Percentiles rank a stretch among this genome's conserved stretches.
Evolutionary conservation across 2,329 filamentous ascomycete genomes (phyloP).

Genomic region (Penicillium sp.): DNA sequence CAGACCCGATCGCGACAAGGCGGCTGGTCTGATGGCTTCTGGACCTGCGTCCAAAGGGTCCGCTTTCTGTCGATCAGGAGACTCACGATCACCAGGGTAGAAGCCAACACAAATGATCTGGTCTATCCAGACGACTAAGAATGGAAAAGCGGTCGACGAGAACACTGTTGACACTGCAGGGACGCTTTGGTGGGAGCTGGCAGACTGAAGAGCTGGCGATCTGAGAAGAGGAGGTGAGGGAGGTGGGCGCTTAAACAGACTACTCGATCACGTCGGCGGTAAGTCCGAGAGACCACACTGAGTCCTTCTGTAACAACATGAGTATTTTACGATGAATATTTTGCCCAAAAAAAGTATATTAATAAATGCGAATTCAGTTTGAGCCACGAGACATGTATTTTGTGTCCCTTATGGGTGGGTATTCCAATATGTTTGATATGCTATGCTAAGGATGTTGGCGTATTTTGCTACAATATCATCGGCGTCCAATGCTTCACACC

Average conservation of each 20-base stretch:
- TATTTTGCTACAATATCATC: not conserved
- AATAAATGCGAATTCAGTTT: too few relatives aligned
- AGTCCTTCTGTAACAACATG: not conserved
- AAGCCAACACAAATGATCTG: not conserved
- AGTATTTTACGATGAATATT: not conserved
- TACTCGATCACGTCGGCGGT: constrained; percentile 20
- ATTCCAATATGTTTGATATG: not conserved
- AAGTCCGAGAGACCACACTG: constrained; percentile 10
- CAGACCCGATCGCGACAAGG: constrained; percentile 21
- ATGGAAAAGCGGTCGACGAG: not conserved
- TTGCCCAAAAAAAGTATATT: too few relatives aligned
- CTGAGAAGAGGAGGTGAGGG: constrained; percentile 7
- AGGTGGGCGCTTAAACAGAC: constrained; percentile 19
- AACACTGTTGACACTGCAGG: not conserved
- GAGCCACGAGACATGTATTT: too few relatives aligned
- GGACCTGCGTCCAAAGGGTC: constrained; percentile 17
- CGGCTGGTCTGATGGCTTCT: constrained; percentile 22
- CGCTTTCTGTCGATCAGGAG: constrained; percentile 23
- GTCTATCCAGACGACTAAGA: not conserved
- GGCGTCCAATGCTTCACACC: constrained; percentile 32
- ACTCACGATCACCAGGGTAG: constrained; percentile 7
- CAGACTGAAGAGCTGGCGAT: not conserved
- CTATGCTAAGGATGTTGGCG: not conserved
- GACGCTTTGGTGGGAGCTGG: constrained; percentile 1
- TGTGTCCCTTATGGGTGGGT: not conserved